These are phyloP conservation scores for Colletotrichum karsti DNA, from an alignment of 2,329 filamentous ascomycete genomes.

Conservation along the genomic window DNA sequence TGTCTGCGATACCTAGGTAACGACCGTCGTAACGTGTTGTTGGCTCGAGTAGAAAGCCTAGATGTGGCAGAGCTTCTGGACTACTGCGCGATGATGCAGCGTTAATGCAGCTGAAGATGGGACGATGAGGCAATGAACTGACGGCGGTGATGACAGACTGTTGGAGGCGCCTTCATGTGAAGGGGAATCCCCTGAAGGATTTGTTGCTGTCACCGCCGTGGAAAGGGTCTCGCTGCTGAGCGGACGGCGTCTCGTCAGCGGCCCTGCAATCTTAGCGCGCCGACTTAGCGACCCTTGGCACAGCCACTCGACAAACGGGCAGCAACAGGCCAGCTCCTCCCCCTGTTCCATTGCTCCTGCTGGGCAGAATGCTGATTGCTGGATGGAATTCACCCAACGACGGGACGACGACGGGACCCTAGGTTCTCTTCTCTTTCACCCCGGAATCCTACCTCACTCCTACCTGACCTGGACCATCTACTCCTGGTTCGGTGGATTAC, in stretches of 20 bases:
- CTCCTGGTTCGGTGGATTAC: neutral
- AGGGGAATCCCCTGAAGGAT: slow-evolving; percentile 18
- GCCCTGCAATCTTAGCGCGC: slow-evolving; percentile 25
- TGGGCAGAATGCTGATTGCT: too few species aligned
- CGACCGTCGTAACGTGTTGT: too few species aligned
- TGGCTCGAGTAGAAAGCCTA: too few species aligned
- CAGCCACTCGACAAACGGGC: slow-evolving; percentile 18
- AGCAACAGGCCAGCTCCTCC: too few species aligned
- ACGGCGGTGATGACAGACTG: too few species aligned
- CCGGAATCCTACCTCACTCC: neutral
- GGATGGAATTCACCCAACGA: too few species aligned
- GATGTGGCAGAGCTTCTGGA: neutral
- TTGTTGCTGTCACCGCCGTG: slow-evolving; percentile 1
- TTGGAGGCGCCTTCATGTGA: neutral
- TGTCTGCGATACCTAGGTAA: neutral
- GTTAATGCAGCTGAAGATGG: too few species aligned
- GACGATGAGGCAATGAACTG: too few species aligned
- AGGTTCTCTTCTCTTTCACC: too few species aligned
- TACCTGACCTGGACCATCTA: neutral
- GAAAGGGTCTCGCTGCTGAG: slow-evolving; percentile 9
- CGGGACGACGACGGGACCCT: too few species aligned
- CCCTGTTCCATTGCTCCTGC: too few species aligned
- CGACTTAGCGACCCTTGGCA: slow-evolving; percentile 19
- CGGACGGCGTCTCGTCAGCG: slow-evolving; percentile 14
- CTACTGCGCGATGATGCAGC: neutral